Evolutionary conservation across 2,329 filamentous ascomycete genomes (phyloP), one percentile per base, ranked within the genome.

Genomic region (Colletotrichum acutatum): DNA sequence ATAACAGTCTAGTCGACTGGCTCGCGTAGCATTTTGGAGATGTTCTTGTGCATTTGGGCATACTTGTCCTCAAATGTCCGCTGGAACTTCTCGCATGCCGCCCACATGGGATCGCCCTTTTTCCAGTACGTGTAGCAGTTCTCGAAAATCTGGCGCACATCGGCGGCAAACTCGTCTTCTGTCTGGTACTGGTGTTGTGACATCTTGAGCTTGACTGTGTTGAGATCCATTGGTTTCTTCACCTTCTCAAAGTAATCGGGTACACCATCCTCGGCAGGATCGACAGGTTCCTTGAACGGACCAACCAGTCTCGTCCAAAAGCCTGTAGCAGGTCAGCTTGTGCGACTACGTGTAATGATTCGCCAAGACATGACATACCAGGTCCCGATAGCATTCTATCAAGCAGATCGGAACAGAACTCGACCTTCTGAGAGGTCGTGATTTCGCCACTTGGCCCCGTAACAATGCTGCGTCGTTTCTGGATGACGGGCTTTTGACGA

Each of bases 221-320:
- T 83, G 3, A 92, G 85, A 76, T 91, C 90, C 90, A 92, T 92
- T 0, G 90, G 90, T 61, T 83, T 85, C 80, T 88, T 89, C 71
- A 92, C 82, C 77, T 90, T 90, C 12, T 89, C 85, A 26, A 90
- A 82, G 79, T 92, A 92, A 77, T 91, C 89, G 2, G 89, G 90
- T 2, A 91, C 88, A 22, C 87, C 87, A 75, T 92, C 89, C 49
- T 85, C 83, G 3, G 81, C 77, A 0, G 90, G 90, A 70, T 90
- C 86, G 7, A 92, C 90, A 0, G 90, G 87, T 28, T 91, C 86
- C 57, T 86, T 87, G 80, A 92, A 92, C 0, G 89, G 89, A 0
- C 89, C 89, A 3, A 92, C 90, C 0, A 91, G 84, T n/a, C 90
- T 88, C 0, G 90, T 92, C 90, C 90, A 92, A 79, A 90, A 92